These are phyloP conservation scores for Magnusiomyces tetraspermus DNA, from an alignment of 1,139 yeast species.

Conservation along the genomic window DNA sequence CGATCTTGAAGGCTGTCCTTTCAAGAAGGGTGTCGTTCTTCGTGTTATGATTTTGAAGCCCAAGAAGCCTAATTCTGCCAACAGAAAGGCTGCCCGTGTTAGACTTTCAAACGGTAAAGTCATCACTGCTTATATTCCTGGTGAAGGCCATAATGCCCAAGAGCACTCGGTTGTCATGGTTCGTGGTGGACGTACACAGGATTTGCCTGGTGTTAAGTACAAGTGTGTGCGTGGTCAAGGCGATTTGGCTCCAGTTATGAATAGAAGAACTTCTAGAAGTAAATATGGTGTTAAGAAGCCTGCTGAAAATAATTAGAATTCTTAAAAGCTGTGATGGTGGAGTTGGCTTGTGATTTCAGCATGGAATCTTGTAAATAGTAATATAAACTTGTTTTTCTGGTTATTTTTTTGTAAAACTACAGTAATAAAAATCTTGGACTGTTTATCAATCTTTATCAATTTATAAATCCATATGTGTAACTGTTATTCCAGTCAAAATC, in stretches of 20 bases:
- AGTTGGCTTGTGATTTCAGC: too few relatives aligned
- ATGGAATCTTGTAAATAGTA: neutral
- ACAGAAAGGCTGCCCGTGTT: constrained; percentile 93
- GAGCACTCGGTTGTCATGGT: constrained; percentile 95
- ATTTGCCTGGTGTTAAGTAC: constrained; percentile 96
- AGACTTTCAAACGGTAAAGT: constrained; percentile 84
- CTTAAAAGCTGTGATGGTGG: neutral
- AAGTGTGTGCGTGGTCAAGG: constrained; percentile 88
- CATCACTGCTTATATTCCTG: constrained; percentile 90
- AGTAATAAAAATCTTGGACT: neutral
- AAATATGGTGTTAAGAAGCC: constrained; percentile 94
- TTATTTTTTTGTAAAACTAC: neutral
- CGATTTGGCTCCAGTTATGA: constrained; percentile 93
- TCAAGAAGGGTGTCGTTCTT: constrained; percentile 87
- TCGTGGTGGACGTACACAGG: constrained; percentile 96
- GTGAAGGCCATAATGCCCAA: constrained; percentile 97
- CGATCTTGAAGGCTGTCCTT: constrained; percentile 71
- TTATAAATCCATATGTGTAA: too few relatives aligned
- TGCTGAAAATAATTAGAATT: constrained; percentile 23
- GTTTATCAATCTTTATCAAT: neutral
- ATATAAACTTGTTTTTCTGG: neutral
- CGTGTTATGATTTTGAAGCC: constrained; percentile 93
- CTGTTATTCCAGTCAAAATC: too few relatives aligned
- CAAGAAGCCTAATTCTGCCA: constrained; percentile 96
- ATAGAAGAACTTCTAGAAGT: constrained; percentile 79